A percentile compares a stretch with the other conserved stretches of the same genome.
Evolutionary conservation across 306 rosid genomes (phyloP).

Genomic region (Begonia loranthoides): DNA sequence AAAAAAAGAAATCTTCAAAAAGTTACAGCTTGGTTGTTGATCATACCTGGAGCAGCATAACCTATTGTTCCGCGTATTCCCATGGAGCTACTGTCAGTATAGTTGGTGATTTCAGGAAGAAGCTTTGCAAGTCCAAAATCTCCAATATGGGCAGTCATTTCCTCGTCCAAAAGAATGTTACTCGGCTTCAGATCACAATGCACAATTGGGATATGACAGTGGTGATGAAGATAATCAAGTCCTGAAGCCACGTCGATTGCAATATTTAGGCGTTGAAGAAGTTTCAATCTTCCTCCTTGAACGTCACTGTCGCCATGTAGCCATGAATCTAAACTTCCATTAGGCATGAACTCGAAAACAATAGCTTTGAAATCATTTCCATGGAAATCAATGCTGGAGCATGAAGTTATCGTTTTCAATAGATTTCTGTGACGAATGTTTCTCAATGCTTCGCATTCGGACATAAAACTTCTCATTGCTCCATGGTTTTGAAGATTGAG

Average conservation of each 20-base stretch:
- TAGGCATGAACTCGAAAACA: neutral
- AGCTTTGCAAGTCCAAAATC: slow-evolving; percentile 5
- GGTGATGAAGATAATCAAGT: neutral
- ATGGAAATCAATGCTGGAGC: slow-evolving; percentile 2
- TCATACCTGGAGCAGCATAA: slow-evolving; percentile 1
- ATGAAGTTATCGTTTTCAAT: neutral
- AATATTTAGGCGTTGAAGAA: neutral
- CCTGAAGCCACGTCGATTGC: neutral
- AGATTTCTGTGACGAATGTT: slow-evolving; percentile 2
- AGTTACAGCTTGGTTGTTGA: neutral
- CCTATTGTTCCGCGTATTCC: slow-evolving; percentile 1
- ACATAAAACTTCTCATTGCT: neutral
- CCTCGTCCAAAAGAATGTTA: neutral
- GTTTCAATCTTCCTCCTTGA: neutral
- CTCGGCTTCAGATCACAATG: neutral
- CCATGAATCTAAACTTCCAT: slow-evolving; percentile 1
- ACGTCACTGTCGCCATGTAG: neutral
- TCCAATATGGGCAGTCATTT: slow-evolving; percentile 2
- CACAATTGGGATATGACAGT: neutral
- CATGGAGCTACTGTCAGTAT: neutral
- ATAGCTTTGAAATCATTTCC: neutral
- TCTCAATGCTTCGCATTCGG: slow-evolving; percentile 2
- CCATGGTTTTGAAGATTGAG: neutral
- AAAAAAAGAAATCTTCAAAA: neutral
- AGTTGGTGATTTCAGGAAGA: neutral